A percentile compares a stretch with the other conserved stretches of the same genome.
phyloP scores from a whole-genome alignment of 2,329 filamentous ascomycete species.

The Exophiala xenobiotica region DNA sequence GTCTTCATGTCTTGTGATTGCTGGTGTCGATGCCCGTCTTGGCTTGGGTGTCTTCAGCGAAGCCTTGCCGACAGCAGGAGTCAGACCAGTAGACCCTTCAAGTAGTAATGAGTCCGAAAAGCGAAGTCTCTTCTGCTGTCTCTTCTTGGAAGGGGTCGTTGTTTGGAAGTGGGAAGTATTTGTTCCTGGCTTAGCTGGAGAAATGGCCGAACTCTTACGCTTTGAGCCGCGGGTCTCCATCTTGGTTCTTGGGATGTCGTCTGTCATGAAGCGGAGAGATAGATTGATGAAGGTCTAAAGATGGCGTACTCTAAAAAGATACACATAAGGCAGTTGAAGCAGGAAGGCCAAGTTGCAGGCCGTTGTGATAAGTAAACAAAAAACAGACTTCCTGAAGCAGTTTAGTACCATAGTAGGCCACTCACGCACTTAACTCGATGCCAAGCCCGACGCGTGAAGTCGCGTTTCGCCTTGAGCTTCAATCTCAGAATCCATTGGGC shows the following conservation, averaged over 20 bases:
- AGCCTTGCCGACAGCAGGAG: conserved; percentile 43
- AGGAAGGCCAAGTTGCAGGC: background rate
- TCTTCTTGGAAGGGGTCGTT: conserved; percentile 26
- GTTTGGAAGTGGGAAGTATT: background rate
- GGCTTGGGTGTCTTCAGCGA: conserved; percentile 35
- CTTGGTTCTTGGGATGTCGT: background rate
- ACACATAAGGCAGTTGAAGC: background rate
- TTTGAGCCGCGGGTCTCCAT: conserved; percentile 23
- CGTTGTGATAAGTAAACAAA: background rate
- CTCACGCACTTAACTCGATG: background rate
- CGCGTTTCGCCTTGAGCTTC: conserved; percentile 1
- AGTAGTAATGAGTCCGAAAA: conserved; percentile 45
- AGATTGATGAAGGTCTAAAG: background rate
- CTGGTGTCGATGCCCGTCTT: conserved; percentile 26
- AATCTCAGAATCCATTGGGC: background rate
- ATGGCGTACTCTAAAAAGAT: background rate
- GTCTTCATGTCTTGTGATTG: conserved; percentile 32
- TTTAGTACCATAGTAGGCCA: background rate
- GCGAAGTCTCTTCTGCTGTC: conserved; percentile 43
- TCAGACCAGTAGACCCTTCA: conserved; percentile 41
- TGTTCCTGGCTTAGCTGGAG: conserved; percentile 23
- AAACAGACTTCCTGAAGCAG: conserved; percentile 3
- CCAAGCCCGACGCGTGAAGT: conserved; percentile 2
- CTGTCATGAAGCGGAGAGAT: conserved; percentile 4
- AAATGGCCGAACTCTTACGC: conserved; percentile 24